These are phyloP conservation scores for Rhinocladiella mackenziei DNA, from an alignment of 2,329 filamentous ascomycete genomes.

Conservation along the genomic window DNA sequence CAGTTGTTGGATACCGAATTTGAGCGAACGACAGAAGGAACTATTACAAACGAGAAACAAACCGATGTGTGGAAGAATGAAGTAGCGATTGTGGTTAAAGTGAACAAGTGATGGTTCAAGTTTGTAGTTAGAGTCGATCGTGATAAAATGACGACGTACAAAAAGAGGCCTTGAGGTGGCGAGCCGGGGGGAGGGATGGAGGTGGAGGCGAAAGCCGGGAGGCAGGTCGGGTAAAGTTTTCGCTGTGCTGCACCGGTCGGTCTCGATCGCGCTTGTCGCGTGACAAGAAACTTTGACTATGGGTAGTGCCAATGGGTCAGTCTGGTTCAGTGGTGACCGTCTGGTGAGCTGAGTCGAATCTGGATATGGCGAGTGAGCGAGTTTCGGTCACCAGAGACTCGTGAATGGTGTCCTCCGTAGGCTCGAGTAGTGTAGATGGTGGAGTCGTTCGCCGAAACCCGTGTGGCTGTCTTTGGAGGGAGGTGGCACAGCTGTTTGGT, in stretches of 20 bases:
- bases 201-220: too few species aligned
- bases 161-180: conserved; percentile 20
- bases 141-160: conserved; percentile 24
- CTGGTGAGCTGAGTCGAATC: not conserved
- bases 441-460: too few species aligned
- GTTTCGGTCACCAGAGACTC: too few species aligned
- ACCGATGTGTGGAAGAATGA: conserved; percentile 8
- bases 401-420: too few species aligned
- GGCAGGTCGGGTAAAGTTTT: not conserved
- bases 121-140: conserved; percentile 8
- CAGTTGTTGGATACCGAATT: conserved; percentile 3
- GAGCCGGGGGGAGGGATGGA: conserved; percentile 8
- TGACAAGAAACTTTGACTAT: conserved; percentile 4
- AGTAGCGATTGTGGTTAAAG: conserved; percentile 18
- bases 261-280: conserved; percentile 8
- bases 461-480: too few species aligned
- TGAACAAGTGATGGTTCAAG: conserved; percentile 13
- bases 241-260: conserved; percentile 1
- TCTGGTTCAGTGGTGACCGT: too few species aligned
- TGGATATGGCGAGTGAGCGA: too few species aligned
- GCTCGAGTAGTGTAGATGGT: too few species aligned
- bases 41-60: conserved; percentile 23
- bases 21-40: conserved; percentile 24
- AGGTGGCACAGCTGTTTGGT: too few species aligned
- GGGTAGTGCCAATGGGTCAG: not conserved